These are phyloP conservation scores for Dimargaris xerosporica DNA, from an alignment of 192 early-diverging fungal species.

Conservation along the genomic window DNA sequence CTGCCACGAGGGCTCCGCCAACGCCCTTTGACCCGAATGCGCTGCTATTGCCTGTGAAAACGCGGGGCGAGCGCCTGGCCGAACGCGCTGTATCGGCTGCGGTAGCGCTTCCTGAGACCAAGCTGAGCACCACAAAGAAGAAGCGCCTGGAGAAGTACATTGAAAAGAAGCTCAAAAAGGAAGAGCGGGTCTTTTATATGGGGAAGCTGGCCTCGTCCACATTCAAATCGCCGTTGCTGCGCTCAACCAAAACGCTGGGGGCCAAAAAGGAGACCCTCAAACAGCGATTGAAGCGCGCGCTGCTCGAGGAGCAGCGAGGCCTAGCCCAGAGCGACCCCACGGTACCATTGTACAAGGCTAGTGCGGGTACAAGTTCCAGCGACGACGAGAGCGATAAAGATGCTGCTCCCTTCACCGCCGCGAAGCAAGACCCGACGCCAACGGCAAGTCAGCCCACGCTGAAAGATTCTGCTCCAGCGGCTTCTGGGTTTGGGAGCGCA, in stretches of 20 bases:
- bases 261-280: slow-evolving; percentile 41
- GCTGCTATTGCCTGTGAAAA: slow-evolving; percentile 6
- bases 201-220: slow-evolving; percentile 45
- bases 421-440: too few species aligned
- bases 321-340: slow-evolving; percentile 36
- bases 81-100: not conserved
- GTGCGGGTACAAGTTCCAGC: too few species aligned
- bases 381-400: too few species aligned
- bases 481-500: slow-evolving; percentile 29
- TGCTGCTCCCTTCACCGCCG: too few species aligned
- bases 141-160: slow-evolving; percentile 68
- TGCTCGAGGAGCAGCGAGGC: slow-evolving; percentile 48
- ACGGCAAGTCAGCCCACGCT: too few species aligned
- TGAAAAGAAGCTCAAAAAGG: slow-evolving; percentile 72
- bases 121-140: slow-evolving; percentile 34
- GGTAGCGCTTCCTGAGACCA: not conserved
- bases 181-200: slow-evolving; percentile 45
- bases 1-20: too few species aligned
- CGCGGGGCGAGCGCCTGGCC: not conserved
- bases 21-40: not conserved
- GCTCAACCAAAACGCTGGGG: slow-evolving; percentile 53
- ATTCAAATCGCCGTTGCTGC: slow-evolving; percentile 50
- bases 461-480: too few species aligned
- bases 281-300: slow-evolving; percentile 49
- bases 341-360: too few species aligned